Evolutionary conservation across 2,329 filamentous ascomycete genomes (phyloP).

Genomic region (Aspergillus sp.): DNA sequence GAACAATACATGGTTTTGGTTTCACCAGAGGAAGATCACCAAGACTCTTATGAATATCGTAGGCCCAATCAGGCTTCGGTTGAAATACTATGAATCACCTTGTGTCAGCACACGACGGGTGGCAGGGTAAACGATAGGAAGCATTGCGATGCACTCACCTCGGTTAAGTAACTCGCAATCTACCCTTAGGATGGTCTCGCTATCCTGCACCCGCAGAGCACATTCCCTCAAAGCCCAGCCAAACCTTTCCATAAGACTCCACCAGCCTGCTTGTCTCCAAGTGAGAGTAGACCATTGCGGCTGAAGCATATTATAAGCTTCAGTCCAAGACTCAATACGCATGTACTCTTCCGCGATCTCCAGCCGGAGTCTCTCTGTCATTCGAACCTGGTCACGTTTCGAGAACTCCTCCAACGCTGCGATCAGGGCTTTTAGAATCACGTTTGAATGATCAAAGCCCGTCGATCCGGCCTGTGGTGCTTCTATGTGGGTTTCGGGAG

Average conservation of each 20-base stretch:
- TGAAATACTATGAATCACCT: slow-evolving; percentile 31
- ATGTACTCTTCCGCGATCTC: slow-evolving; percentile 56
- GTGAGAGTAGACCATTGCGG: slow-evolving; percentile 55
- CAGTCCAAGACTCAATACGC: slow-evolving; percentile 46
- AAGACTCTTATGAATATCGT: slow-evolving; percentile 50
- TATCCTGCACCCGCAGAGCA: slow-evolving; percentile 45
- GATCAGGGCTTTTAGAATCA: slow-evolving; percentile 50
- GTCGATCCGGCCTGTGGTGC: slow-evolving; percentile 41
- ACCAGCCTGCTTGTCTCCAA: slow-evolving; percentile 63
- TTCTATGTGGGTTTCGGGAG: slow-evolving; percentile 58
- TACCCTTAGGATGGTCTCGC: slow-evolving; percentile 49
- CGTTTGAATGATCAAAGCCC: slow-evolving; percentile 51
- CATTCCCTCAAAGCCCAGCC: slow-evolving; percentile 55
- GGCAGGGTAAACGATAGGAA: background rate
- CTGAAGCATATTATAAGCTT: slow-evolving; percentile 51
- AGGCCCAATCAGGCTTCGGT: slow-evolving; percentile 32
- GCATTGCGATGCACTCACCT: slow-evolving; percentile 23
- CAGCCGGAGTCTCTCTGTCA: slow-evolving; percentile 53
- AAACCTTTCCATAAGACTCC: slow-evolving; percentile 53
- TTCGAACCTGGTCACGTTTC: slow-evolving; percentile 51
- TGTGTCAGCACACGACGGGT: background rate
- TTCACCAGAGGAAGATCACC: slow-evolving; percentile 34
- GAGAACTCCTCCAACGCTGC: slow-evolving; percentile 51
- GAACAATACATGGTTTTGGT: slow-evolving; percentile 45
- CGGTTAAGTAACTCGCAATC: slow-evolving; percentile 55